A percentile compares a stretch with the other conserved stretches of the same genome.
phyloP scores from a whole-genome alignment of 2,329 filamentous ascomycete species.

The Aotearoamyces nothofagi region DNA sequence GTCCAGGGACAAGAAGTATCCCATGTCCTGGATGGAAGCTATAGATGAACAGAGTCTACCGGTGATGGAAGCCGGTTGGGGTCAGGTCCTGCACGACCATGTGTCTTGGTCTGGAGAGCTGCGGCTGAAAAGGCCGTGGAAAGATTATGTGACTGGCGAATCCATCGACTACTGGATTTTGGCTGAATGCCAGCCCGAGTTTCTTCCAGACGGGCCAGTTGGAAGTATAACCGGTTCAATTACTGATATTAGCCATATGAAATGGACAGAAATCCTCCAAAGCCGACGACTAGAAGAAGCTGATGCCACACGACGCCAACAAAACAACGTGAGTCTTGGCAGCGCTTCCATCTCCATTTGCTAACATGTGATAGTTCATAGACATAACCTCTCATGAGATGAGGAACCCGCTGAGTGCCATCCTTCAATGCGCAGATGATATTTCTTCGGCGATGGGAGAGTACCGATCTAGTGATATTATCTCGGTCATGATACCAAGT shows the following conservation, averaged over 20 bases:
- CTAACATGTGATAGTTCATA: too few species aligned
- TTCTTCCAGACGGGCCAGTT: conserved; percentile 10
- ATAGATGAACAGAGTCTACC: conserved; percentile 19
- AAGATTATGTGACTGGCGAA: conserved; percentile 7
- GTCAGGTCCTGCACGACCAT: conserved; percentile 19
- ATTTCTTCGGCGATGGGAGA: conserved; percentile 31
- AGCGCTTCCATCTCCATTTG: too few species aligned
- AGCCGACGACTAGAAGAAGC: conserved; percentile 64
- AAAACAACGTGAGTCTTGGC: too few species aligned
- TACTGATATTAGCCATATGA: conserved; percentile 63
- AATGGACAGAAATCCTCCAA: conserved; percentile 68
- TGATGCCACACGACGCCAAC: conserved; percentile 59
- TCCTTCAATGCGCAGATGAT: conserved; percentile 63
- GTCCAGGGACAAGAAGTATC: conserved; percentile 19
- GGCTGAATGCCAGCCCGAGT: conserved; percentile 12
- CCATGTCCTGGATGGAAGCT: conserved; percentile 26
- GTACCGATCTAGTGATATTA: conserved; percentile 18
- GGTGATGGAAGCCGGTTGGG: conserved; percentile 21
- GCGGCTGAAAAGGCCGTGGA: conserved; percentile 20
- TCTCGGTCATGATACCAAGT: conserved; percentile 19
- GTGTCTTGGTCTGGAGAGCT: conserved; percentile 20
- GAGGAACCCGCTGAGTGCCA: conserved; percentile 62
- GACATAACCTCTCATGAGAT: conserved; percentile 61
- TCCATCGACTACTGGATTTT: conserved; percentile 12
- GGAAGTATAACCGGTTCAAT: conserved; percentile 14